Evolutionary conservation across 129 eudicot genomes (phyloP).

Genomic region (Centaurea solstitialis): DNA sequence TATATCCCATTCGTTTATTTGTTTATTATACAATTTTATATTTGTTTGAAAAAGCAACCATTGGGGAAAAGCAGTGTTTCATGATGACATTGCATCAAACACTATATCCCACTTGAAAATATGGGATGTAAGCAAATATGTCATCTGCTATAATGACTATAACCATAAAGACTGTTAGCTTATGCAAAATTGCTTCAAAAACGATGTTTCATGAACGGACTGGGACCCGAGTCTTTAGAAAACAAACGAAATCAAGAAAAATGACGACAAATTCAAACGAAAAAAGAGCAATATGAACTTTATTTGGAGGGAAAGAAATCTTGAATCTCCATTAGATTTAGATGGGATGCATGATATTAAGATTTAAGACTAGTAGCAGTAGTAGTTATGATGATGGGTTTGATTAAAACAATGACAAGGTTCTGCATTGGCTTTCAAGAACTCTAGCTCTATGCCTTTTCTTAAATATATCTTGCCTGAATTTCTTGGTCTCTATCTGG

Average conservation of each 20-base stretch:
- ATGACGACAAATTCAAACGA: background rate
- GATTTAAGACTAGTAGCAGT: background rate
- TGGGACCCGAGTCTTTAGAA: background rate
- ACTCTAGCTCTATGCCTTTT: constrained; percentile 59
- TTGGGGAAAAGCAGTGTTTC: no score
- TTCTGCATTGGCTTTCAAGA: constrained; percentile 46
- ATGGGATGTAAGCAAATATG: background rate
- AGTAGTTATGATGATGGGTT: background rate
- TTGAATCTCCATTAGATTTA: constrained; percentile 4
- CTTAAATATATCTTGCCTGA: constrained; percentile 63
- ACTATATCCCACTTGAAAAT: background rate
- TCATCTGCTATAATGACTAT: background rate
- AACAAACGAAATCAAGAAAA: background rate
- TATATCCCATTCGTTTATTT: no score
- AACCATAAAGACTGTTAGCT: no score
- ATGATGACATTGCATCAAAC: no score
- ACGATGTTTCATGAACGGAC: background rate
- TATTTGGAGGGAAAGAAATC: constrained; percentile 11
- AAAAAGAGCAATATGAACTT: background rate
- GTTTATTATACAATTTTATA: no score
- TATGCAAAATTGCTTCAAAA: background rate
- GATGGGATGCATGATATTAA: constrained; percentile 8
- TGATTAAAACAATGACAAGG: constrained; percentile 47
- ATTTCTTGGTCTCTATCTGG: constrained; percentile 58
- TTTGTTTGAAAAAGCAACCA: no score